Evolutionary conservation across 2,329 filamentous ascomycete species (phyloP).

Genomic region (Diaporthe sp.): DNA sequence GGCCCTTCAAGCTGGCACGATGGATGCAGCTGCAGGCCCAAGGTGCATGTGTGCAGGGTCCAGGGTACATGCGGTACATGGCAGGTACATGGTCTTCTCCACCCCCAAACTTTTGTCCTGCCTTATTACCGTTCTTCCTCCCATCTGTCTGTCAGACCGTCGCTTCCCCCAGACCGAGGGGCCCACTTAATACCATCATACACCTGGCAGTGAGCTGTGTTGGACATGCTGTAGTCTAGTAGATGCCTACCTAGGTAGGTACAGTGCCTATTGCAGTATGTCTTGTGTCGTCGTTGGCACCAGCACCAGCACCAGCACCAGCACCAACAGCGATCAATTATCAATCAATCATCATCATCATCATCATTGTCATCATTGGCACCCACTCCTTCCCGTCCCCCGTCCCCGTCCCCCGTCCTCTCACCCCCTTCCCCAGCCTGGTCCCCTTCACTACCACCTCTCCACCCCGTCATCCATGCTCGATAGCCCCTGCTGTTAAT

Average conservation of each 20-base stretch:
- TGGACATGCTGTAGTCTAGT: too few relatives aligned
- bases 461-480: neutral
- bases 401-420: neutral
- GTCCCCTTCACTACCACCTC: neutral
- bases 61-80: neutral
- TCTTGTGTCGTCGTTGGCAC: neutral
- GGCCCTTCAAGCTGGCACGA: neutral
- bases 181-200: neutral
- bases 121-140: neutral
- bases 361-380: neutral
- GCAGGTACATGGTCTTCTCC: slow-evolving; percentile 5
- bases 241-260: too few relatives aligned
- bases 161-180: slow-evolving; percentile 26
- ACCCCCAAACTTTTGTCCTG: slow-evolving; percentile 3
- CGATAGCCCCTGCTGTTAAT: neutral
- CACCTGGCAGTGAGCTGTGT: neutral
- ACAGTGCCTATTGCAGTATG: neutral
- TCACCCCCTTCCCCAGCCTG: neutral
- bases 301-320: neutral
- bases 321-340: neutral
- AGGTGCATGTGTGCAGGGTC: slow-evolving; percentile 9
- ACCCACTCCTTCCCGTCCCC: neutral
- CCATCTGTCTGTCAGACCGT: neutral
- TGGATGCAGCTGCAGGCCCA: neutral
- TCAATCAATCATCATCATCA: neutral